These are phyloP conservation scores for Cylindrotheca closterium DNA, from an alignment of 108 stramenopile genomes.

Conservation along the genomic window DNA sequence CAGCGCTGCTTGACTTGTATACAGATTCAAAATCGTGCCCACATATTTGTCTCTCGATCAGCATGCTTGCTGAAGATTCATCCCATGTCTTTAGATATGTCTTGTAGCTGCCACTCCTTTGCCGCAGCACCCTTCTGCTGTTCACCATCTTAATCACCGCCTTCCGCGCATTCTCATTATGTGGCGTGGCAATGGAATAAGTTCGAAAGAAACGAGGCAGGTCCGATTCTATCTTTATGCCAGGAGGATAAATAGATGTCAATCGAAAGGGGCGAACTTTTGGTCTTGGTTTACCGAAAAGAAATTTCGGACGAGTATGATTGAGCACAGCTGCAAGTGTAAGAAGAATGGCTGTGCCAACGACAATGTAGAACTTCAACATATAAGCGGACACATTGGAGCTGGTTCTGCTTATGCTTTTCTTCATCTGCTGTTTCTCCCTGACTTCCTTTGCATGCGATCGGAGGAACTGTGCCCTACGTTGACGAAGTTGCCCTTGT, in stretches of 20 bases:
- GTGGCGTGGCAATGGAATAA: slow-evolving; percentile 36
- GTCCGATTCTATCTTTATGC: slow-evolving; percentile 26
- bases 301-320: slow-evolving; percentile 3
- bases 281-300: slow-evolving; percentile 3
- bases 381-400: neutral
- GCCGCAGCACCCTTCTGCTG: slow-evolving; percentile 15
- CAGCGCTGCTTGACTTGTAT: slow-evolving; percentile 6
- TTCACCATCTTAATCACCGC: slow-evolving; percentile 14
- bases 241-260: slow-evolving; percentile 21
- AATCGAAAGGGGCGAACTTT: slow-evolving; percentile 16
- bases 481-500: slow-evolving; percentile 11
- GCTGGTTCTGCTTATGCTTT: neutral
- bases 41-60: slow-evolving; percentile 20
- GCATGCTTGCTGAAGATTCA: slow-evolving; percentile 4
- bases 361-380: slow-evolving; percentile 12
- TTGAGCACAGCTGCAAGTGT: slow-evolving; percentile 9
- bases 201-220: slow-evolving; percentile 33
- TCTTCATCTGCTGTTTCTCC: slow-evolving; percentile 1
- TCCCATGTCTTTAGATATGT: slow-evolving; percentile 26
- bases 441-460: slow-evolving; percentile 2
- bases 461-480: slow-evolving; percentile 10
- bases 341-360: slow-evolving; percentile 16
- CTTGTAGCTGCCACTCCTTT: slow-evolving; percentile 9
- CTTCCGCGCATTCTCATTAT: slow-evolving; percentile 16
- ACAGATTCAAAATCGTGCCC: slow-evolving; percentile 24